Conservation (phyloP, 2,329 filamentous ascomycete species). For the Magnaporthales sp. region DNA sequence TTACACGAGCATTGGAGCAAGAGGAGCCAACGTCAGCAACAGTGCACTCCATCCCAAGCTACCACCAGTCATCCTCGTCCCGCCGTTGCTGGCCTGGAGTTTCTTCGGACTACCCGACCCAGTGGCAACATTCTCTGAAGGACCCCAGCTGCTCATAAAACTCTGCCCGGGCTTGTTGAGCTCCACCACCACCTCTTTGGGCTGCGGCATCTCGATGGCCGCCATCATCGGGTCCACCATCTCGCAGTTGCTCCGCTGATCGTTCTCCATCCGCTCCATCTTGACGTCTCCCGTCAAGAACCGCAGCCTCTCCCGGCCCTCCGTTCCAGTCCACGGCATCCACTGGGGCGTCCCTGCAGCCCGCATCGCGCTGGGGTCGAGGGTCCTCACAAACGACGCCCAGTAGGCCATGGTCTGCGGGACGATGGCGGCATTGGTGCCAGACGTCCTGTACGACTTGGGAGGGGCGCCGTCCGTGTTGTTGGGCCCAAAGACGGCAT, state of each 20-base stretch:
- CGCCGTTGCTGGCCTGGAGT: too few relatives aligned
- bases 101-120: neutral
- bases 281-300: constrained; percentile 30
- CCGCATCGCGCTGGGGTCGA: constrained; percentile 53
- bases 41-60: too few relatives aligned
- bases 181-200: constrained; percentile 9
- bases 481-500: constrained; percentile 58
- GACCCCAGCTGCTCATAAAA: constrained; percentile 9
- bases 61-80: too few relatives aligned
- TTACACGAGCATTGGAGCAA: too few relatives aligned
- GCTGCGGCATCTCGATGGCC: constrained; percentile 13
- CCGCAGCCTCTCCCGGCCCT: constrained; percentile 26
- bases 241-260: constrained; percentile 15
- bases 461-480: constrained; percentile 38
- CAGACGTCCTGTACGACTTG: constrained; percentile 37
- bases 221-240: constrained; percentile 15
- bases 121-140: neutral
- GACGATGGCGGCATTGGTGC: constrained; percentile 46
- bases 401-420: constrained; percentile 60
- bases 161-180: constrained; percentile 11
- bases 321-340: constrained; percentile 30
- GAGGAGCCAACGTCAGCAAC: too few relatives aligned
- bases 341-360: constrained; percentile 35
- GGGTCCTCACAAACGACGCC: constrained; percentile 59
- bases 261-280: constrained; percentile 32